These are phyloP conservation scores for Amesomyces nigricolor DNA, from an alignment of 2,329 filamentous ascomycete species.

Conservation along the genomic window DNA sequence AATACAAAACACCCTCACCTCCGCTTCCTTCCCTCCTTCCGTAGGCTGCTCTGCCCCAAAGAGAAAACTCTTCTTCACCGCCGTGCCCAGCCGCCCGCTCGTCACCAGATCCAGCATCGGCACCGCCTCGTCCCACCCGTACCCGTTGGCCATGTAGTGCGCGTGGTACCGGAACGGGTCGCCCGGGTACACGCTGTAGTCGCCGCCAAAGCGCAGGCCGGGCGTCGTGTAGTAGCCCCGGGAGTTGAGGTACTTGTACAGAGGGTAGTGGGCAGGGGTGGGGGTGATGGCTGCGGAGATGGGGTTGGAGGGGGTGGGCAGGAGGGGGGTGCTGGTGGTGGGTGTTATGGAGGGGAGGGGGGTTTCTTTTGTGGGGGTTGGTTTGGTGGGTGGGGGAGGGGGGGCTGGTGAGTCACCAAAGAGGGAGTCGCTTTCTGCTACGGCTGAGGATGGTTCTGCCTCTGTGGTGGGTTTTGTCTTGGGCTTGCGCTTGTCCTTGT, in stretches of 20 bases:
- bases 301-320: conserved; percentile 8
- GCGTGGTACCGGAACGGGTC: conserved; percentile 93
- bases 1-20: conserved; percentile 71
- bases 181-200: conserved; percentile 92
- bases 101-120: conserved; percentile 78
- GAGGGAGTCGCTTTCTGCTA: conserved; percentile 12
- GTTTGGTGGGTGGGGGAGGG: background rate
- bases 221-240: conserved; percentile 83
- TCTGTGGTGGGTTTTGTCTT: conserved; percentile 3
- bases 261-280: conserved; percentile 51
- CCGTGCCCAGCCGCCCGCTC: conserved; percentile 82
- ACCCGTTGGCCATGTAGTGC: conserved; percentile 81
- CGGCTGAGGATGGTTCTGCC: background rate
- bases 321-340: conserved; percentile 34
- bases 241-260: conserved; percentile 75
- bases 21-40: conserved; percentile 30
- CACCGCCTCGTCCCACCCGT: conserved; percentile 83
- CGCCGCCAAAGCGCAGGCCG: conserved; percentile 87
- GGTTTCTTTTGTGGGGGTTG: conserved; percentile 7
- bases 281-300: conserved; percentile 14
- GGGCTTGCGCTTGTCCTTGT: conserved; percentile 23
- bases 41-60: conserved; percentile 61
- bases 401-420: conserved; percentile 12
- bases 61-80: conserved; percentile 92
- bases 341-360: conserved; percentile 35